Percentiles rank a stretch among this genome's conserved stretches.
These are phyloP conservation scores for Ustilago trichophora DNA, from an alignment of 1,284 basidiomycete genomes.

Conservation along the genomic window DNA sequence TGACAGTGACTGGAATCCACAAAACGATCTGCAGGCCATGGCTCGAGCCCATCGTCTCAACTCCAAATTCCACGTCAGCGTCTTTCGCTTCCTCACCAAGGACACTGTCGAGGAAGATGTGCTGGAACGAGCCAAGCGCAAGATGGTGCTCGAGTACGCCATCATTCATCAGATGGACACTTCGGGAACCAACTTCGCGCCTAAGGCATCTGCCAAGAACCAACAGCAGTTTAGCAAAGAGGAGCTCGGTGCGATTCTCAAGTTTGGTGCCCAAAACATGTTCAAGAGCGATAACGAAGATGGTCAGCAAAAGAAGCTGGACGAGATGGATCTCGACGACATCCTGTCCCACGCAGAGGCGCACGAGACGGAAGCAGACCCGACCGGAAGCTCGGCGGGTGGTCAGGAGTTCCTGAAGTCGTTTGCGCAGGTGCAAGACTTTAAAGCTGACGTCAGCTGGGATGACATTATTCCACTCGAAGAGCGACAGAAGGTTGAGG, in stretches of 20 bases:
- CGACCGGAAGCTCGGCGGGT: constrained; percentile 81
- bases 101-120: constrained; percentile 99
- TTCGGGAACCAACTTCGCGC: constrained; percentile 89
- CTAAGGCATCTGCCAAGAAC: constrained; percentile 70
- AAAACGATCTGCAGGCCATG: constrained; percentile 98
- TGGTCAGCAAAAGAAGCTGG: constrained; percentile 92
- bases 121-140: constrained; percentile 95
- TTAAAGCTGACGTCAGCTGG: constrained; percentile 94
- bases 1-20: constrained; percentile 97
- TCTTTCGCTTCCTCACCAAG: constrained; percentile 97
- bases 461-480: constrained; percentile 98
- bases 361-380: constrained; percentile 85
- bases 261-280: constrained; percentile 99
- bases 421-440: constrained; percentile 94
- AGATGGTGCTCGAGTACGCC: constrained; percentile 99
- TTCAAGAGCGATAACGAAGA: constrained; percentile 92
- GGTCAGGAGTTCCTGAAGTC: constrained; percentile 95
- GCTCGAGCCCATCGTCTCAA: constrained; percentile 98
- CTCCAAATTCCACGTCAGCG: constrained; percentile 96
- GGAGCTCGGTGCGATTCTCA: constrained; percentile 96
- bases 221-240: constrained; percentile 88
- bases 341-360: constrained; percentile 96
- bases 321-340: constrained; percentile 99
- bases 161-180: constrained; percentile 99
- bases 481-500: constrained; percentile 84